Evolutionary conservation across 345 rosid genomes (phyloP), one percentile per base, ranked within the genome.

Genomic region (Citrus mangshanensis): DNA sequence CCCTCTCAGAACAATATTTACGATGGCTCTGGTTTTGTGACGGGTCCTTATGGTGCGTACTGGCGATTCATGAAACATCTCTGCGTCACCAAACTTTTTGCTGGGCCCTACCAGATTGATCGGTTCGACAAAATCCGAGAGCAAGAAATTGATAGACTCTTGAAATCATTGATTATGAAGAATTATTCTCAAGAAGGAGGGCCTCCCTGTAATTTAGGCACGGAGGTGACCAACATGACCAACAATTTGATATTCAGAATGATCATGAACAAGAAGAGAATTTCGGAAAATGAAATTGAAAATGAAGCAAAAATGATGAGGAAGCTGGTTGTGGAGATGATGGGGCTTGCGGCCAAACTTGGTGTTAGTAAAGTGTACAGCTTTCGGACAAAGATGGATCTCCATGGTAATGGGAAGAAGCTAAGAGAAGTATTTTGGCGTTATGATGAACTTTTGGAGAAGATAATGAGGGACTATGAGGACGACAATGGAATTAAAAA

Each of bases 51-150:
- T 30, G 96, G 96, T n/a, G 16, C 84, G 9, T 88, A 89, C 19
- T 93, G 96, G 98, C 79, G 85, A 77, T 92, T 92, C 83, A 90
- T 92, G 92, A 90, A 87, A 74, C 86, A 89, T 60, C 85, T 93
- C n/a, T 89, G 93, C 86, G 84, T 79, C 82, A 87, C 95, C 1
- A 78, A 83, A 78, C 90, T 93, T 22, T 85, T 93, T 3, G 82
- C 86, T 0, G 94, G 90, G 13, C 30, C 82, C 4, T 92, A 90
- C 1, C 96, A 90, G 81, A 85, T 93, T 0, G 89, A 84, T 9
- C 75, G 90, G 35, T 93, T 89, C 82, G 73, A 79, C 10, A 75
- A 78, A 54, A 87, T 90, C 59, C 83, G 94, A 8, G 88, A 89
- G 76, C 86, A 86, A 4, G 96, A 91, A 81, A 87, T 85, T 1